Evolutionary conservation across 1,284 basidiomycete genomes (phyloP).

Genomic region (Inonotus obliquus): DNA sequence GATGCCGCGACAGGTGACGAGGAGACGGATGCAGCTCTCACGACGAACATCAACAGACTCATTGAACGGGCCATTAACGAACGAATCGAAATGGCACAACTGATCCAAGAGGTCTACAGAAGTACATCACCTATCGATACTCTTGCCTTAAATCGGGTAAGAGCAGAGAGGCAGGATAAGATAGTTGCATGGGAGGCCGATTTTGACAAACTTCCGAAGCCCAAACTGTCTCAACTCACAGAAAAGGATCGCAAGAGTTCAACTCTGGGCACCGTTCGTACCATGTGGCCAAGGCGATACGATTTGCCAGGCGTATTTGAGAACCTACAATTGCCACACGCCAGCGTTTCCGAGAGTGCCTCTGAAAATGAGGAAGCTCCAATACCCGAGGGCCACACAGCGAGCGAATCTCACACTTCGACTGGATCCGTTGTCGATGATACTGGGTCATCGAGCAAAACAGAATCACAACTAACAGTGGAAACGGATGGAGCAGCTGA

Average conservation of each 20-base stretch:
- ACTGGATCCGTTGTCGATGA: conserved; percentile 55
- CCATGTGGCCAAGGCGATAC: conserved; percentile 62
- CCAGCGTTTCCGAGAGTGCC: conserved; percentile 73
- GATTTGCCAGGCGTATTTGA: conserved; percentile 50
- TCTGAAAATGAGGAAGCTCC: conserved; percentile 74
- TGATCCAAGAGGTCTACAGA: conserved; percentile 79
- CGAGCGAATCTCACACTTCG: conserved; percentile 51
- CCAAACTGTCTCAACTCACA: conserved; percentile 38
- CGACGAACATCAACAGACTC: conserved; percentile 58
- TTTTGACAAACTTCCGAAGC: conserved; percentile 72
- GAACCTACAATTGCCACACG: conserved; percentile 49
- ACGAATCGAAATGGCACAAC: conserved; percentile 66
- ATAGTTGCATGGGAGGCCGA: conserved; percentile 96
- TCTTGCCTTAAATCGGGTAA: conserved; percentile 83
- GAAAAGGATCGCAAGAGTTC: conserved; percentile 54
- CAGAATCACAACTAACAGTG: conserved; percentile 1
- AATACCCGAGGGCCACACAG: conserved; percentile 39
- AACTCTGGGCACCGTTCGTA: conserved; percentile 61
- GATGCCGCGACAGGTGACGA: conserved; percentile 77
- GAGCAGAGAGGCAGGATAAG: conserved; percentile 86
- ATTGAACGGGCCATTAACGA: conserved; percentile 72
- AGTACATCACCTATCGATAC: conserved; percentile 82
- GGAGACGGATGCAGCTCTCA: conserved; percentile 55
- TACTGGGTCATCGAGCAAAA: conserved; percentile 35
- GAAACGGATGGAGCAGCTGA: conserved; percentile 8